A percentile compares a stretch with the other conserved stretches of the same genome.
Evolutionary conservation across 2,329 filamentous ascomycete species (phyloP).

Genomic region (Diplodia seriata): DNA sequence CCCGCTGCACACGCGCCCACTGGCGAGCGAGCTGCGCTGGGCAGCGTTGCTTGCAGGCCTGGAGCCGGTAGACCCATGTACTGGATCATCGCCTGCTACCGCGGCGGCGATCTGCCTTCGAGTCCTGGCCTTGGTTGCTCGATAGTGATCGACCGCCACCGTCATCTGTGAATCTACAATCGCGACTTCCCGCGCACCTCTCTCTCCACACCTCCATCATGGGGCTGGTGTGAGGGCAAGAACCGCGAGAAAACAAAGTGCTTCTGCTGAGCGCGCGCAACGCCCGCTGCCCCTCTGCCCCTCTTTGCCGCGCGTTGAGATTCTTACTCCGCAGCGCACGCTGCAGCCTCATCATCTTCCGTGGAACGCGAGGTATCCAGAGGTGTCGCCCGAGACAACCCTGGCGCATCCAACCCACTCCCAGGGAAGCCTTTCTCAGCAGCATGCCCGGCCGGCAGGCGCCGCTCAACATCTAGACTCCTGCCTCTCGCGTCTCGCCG

Average conservation of each 20-base stretch:
- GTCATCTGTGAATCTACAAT: conserved; percentile 31
- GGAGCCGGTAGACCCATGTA: conserved; percentile 28
- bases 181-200: conserved; percentile 12
- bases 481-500: conserved; percentile 20
- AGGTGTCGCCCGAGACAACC: conserved; percentile 26
- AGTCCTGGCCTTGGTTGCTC: conserved; percentile 25
- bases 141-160: conserved; percentile 24
- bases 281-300: neutral
- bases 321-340: conserved; percentile 29
- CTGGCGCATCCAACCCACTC: conserved; percentile 2
- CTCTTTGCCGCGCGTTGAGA: conserved; percentile 24
- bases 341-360: conserved; percentile 29
- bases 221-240: conserved; percentile 21
- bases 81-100: conserved; percentile 26
- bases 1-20: neutral
- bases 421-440: neutral
- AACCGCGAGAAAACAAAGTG: conserved; percentile 5
- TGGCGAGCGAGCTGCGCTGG: neutral
- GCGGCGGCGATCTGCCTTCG: conserved; percentile 20
- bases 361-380: conserved; percentile 28
- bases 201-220: conserved; percentile 19
- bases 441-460: conserved; percentile 23
- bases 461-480: conserved; percentile 21
- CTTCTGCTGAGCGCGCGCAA: conserved; percentile 21
- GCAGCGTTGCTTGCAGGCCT: conserved; percentile 23